phyloP scores from a whole-genome alignment of 768 basidiomycete species.

The Mycena polygramma region DNA sequence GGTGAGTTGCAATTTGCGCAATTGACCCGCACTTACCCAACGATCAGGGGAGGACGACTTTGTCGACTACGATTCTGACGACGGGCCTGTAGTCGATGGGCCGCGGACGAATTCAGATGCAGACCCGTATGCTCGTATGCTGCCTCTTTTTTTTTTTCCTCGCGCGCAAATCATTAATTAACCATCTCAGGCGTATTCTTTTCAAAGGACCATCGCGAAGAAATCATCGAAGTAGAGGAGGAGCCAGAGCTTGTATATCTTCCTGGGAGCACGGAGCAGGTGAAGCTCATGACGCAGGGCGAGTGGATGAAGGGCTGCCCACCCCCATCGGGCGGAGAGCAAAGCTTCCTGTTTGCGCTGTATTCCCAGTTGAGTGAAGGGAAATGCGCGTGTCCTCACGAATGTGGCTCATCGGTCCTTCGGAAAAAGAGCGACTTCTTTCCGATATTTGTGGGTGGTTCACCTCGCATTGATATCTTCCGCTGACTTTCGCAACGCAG shows the following conservation, averaged over 20 bases:
- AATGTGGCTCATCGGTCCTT: constrained; percentile 73
- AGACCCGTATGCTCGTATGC: constrained; percentile 89
- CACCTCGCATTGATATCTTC: constrained; percentile 9
- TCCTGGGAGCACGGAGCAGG: constrained; percentile 56
- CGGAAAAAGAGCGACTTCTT: constrained; percentile 87
- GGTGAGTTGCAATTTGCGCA: constrained; percentile 62
- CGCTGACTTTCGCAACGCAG: constrained; percentile 56
- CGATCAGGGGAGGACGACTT: constrained; percentile 64
- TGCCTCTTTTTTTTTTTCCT: constrained; percentile 2
- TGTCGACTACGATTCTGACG: constrained; percentile 88
- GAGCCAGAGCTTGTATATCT: constrained; percentile 68
- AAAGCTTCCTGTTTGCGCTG: constrained; percentile 87
- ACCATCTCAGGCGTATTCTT: constrained; percentile 84
- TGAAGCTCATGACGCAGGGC: constrained; percentile 85
- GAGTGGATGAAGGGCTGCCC: constrained; percentile 99
- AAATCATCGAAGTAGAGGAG: constrained; percentile 93
- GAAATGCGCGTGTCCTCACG: constrained; percentile 77
- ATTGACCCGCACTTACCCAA: background rate
- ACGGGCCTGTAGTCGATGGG: constrained; percentile 60
- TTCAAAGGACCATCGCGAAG: constrained; percentile 93
- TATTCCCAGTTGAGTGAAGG: constrained; percentile 81
- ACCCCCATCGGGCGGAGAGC: constrained; percentile 82
- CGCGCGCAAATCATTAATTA: constrained; percentile 19
- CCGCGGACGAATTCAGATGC: constrained; percentile 65
- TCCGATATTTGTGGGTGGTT: constrained; percentile 76